These are phyloP conservation scores for Melanomma pulvis-pyrius DNA, from an alignment of 495 filamentous ascomycete genomes.

Conservation along the genomic window DNA sequence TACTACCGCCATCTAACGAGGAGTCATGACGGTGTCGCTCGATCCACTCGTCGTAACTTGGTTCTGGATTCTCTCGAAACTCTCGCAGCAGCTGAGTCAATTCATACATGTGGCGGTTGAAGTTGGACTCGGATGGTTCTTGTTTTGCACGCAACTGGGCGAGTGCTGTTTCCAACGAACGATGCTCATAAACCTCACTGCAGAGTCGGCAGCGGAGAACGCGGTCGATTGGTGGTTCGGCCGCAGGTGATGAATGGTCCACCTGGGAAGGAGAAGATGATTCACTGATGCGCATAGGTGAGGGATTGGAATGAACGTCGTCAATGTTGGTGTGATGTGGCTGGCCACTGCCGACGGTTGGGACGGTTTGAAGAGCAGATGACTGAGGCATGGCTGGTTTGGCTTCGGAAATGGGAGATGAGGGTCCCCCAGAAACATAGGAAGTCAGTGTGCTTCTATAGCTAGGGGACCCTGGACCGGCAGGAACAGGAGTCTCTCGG, in stretches of 20 bases:
- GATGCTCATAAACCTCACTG: background rate
- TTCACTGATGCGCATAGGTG: background rate
- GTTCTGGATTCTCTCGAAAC: background rate
- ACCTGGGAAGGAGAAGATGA: background rate
- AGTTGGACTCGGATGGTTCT: background rate
- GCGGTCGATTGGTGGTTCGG: background rate
- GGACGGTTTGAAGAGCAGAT: background rate
- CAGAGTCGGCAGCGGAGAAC: background rate
- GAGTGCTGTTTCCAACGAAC: background rate
- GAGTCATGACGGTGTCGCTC: background rate
- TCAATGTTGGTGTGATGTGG: background rate
- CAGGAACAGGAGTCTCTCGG: too few relatives aligned
- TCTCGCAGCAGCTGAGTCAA: background rate
- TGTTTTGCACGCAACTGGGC: background rate
- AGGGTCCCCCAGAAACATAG: background rate
- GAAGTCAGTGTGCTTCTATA: too few relatives aligned
- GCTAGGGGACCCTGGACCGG: too few relatives aligned
- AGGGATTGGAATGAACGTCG: background rate
- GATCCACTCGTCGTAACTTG: background rate
- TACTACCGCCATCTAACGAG: background rate
- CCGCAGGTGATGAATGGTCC: background rate
- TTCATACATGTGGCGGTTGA: too few relatives aligned
- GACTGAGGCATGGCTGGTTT: background rate
- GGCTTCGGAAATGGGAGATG: background rate
- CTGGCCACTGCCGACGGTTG: background rate